Evolutionary conservation across 2,329 filamentous ascomycete genomes (phyloP), one percentile per base, ranked within the genome.

Genomic region (Epichloe baconii): DNA sequence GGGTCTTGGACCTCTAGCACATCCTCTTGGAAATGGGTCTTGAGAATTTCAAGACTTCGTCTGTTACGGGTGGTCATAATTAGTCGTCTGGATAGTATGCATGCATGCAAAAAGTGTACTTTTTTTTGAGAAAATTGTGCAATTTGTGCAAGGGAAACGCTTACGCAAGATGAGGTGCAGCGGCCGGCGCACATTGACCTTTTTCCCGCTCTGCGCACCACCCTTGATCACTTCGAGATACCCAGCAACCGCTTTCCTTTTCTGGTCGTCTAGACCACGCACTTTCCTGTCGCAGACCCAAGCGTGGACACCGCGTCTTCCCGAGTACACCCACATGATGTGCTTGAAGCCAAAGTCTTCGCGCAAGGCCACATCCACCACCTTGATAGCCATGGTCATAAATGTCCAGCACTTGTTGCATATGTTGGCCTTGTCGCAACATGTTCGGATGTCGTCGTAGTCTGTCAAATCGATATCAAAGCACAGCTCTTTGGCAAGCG

Each of bases 391-490:
- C 89, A 98, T 97, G 23, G 88, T 95, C 60, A 95, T 94, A 67
- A 97, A 98, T 47, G 85, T 77, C 93, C 93, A 98, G 71, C 93
- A 98, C 65, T 90, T 93, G 57, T 75, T 77, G 66, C 93, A 98
- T 57, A 98, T 97, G 59, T 87, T 94, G 8, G 91, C 88, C 65
- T 91, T 90, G 61, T 84, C 82, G 66, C 93, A 98, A 70, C 93
- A 98, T 31, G 90, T 96, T 59, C 93, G 83, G 57, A 98, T 87
- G 57, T 95, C 88, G 65, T 98, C 93, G 69, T 98, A 98, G 70
- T 97, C 93, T 50, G 93, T 97, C 79, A 98, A 79, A 78, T 98
- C 93, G 61, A 98, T 97, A 84, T 98, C 93, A 68, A 98, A 97
- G 60, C 95, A 95, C 40, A 98, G 73, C 67, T 98, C 93, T 67